Percentiles rank a stretch among this genome's conserved stretches.
These are phyloP conservation scores for Cerrena zonata DNA, from an alignment of 1,284 basidiomycete species.

Conservation along the genomic window DNA sequence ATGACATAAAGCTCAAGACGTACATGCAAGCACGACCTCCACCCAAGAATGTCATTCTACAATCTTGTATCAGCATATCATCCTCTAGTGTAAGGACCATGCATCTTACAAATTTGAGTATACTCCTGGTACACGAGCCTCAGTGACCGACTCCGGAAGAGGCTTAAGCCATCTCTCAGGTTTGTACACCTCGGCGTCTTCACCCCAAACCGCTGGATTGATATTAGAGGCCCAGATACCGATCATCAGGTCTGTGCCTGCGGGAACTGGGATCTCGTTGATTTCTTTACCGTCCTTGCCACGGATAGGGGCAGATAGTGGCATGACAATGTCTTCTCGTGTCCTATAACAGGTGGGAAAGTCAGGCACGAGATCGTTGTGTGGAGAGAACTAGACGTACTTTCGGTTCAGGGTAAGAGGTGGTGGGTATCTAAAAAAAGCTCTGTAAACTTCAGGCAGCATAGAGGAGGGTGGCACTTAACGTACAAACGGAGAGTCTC, in stretches of 20 bases:
- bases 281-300: conserved; percentile 30
- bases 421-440: not conserved
- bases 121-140: conserved; percentile 21
- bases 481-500: conserved; percentile 28
- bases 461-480: conserved; percentile 6
- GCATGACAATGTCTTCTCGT: conserved; percentile 21
- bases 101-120: conserved; percentile 21
- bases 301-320: conserved; percentile 21
- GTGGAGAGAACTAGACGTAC: not conserved
- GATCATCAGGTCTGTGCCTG: conserved; percentile 31
- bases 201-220: conserved; percentile 27
- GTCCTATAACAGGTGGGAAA: conserved; percentile 17
- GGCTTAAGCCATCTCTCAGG: conserved; percentile 27
- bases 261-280: conserved; percentile 32
- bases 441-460: too few species aligned
- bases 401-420: not conserved
- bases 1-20: conserved; percentile 7
- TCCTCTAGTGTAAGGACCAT: not conserved
- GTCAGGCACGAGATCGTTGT: not conserved
- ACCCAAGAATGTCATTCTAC: conserved; percentile 34
- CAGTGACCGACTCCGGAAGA: conserved; percentile 15
- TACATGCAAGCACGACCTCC: conserved; percentile 32
- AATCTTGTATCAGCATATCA: not conserved
- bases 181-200: conserved; percentile 26
- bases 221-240: conserved; percentile 24